Evolutionary conservation across 2,329 filamentous ascomycete species (phyloP), one percentile per base, ranked within the genome.

Genomic region (Neocatenulostroma microsporum): DNA sequence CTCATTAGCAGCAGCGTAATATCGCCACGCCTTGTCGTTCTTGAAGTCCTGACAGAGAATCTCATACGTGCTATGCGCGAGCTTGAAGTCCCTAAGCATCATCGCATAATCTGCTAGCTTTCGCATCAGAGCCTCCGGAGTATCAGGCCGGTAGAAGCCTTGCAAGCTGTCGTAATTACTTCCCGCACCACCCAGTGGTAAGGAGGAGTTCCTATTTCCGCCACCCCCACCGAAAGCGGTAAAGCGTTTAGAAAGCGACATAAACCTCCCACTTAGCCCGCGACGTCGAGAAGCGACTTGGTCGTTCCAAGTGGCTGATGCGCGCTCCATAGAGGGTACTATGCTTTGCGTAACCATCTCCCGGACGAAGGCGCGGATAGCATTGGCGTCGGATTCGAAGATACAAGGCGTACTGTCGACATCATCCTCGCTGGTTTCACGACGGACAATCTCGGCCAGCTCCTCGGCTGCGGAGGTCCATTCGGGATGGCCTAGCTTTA

Each of bases 311-410:
- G 87, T 72, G 4, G 86, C 82, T 9, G 94, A 76, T 47, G 84
- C 80, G 38, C 89, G 82, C 62, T 98, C 91, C 93, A 98, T 98
- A 26, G 84, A 88, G 1, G 93, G 91, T 39, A 98, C 73, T 35
- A 98, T 79, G 2, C 89, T 96, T 58, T 96, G 89, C 1, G 84
- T 91, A 5, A 95, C 84, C 71, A 98, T 84, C 60, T 98, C 93
- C 21, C 91, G 80, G 41, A 96, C 77, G 58, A 98, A 93, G 0
- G 84, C 84, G 36, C 80, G 81, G 42, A 98, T 82, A 12, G 87
- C 86, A 5, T 84, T 85, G 1, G 82, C 82, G 61, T 98, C 91
- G 0, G 88, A 91, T 56, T 95, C 88, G 55, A 89, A 94, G 29
- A 98, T 82, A 59, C 83, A 91, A 7, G 79, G 77, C 1, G 78